These are phyloP conservation scores for Solanum dulcamara DNA, from an alignment of 257 asterid genomes.

Conservation along the genomic window DNA sequence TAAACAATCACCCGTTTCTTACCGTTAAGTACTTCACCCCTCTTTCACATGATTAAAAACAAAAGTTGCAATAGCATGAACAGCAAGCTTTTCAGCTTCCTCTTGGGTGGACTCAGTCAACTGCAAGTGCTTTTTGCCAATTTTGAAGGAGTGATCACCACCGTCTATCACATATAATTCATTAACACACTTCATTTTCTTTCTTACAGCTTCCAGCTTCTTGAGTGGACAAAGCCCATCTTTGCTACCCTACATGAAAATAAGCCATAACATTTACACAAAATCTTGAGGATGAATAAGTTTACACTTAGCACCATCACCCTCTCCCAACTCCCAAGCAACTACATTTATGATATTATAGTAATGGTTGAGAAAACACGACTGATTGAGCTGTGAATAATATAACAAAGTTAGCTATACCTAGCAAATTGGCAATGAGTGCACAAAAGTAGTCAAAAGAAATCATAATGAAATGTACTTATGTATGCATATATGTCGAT, in stretches of 20 bases:
- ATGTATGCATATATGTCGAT: not conserved
- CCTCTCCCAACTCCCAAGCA: not conserved
- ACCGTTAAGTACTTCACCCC: not conserved
- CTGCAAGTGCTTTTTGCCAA: conserved; percentile 50
- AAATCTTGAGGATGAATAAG: not conserved
- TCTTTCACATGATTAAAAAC: conserved; percentile 15
- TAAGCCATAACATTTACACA: not conserved
- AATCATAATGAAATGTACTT: not conserved
- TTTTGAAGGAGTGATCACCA: conserved; percentile 86
- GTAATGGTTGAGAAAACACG: not conserved
- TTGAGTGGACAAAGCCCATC: conserved; percentile 69
- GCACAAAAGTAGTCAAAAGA: not conserved
- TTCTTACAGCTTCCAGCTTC: conserved; percentile 50
- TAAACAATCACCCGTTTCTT: not conserved
- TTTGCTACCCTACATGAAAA: conserved; percentile 64
- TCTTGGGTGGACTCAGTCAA: conserved; percentile 47
- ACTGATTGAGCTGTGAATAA: not conserved
- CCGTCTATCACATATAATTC: conserved; percentile 68
- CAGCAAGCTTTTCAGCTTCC: conserved; percentile 49
- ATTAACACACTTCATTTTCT: conserved; percentile 39
- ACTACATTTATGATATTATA: not conserved
- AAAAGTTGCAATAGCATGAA: conserved; percentile 39
- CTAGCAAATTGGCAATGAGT: not conserved
- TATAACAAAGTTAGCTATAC: not conserved
- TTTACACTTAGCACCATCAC: not conserved